Percentiles rank a stretch among this genome's conserved stretches.
Evolutionary conservation across 768 basidiomycete species (phyloP).

Genomic region (Podaxis sp.): DNA sequence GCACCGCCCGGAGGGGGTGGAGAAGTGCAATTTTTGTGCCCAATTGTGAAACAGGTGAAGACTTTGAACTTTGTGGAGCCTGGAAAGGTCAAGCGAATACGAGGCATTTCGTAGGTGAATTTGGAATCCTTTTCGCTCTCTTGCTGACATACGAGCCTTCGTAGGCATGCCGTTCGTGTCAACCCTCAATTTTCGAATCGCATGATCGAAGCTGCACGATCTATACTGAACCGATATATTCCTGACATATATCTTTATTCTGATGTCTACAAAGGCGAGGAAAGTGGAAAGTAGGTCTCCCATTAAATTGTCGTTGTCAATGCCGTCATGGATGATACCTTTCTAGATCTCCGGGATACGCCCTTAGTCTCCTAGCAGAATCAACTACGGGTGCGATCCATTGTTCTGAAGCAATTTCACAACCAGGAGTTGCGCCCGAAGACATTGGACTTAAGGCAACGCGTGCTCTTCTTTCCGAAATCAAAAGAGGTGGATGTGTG

Average conservation of each 20-base stretch:
- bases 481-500: slow-evolving; percentile 83
- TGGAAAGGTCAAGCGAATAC: slow-evolving; percentile 91
- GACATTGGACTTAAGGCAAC: slow-evolving; percentile 87
- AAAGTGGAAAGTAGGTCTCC: slow-evolving; percentile 86
- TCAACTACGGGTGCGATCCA: slow-evolving; percentile 89
- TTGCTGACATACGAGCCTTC: slow-evolving; percentile 10
- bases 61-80: slow-evolving; percentile 90
- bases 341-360: slow-evolving; percentile 91
- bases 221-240: slow-evolving; percentile 92
- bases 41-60: slow-evolving; percentile 87
- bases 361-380: slow-evolving; percentile 85
- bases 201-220: slow-evolving; percentile 94
- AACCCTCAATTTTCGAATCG: slow-evolving; percentile 97
- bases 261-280: slow-evolving; percentile 96
- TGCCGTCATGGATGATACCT: neutral
- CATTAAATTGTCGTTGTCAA: neutral
- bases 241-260: slow-evolving; percentile 99
- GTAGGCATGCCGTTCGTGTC: slow-evolving; percentile 92
- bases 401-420: slow-evolving; percentile 83
- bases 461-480: slow-evolving; percentile 74
- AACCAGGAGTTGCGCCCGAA: slow-evolving; percentile 85
- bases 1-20: slow-evolving; percentile 90
- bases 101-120: slow-evolving; percentile 85
- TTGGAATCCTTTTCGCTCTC: neutral
- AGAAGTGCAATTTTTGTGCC: slow-evolving; percentile 91